Conservation (phyloP, 768 basidiomycete genomes). For the Amanita rubescens region DNA sequence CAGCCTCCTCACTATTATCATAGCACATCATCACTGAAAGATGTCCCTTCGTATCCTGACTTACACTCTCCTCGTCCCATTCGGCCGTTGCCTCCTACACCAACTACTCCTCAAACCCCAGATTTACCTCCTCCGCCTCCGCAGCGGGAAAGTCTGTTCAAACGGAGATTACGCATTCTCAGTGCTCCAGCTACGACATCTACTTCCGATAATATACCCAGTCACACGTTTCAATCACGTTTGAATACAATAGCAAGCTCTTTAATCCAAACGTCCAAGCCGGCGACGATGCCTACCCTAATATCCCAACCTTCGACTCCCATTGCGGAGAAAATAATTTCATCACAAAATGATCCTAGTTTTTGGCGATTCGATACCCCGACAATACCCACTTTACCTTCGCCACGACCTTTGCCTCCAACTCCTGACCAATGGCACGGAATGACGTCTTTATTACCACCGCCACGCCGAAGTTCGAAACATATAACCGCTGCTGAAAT, state of each 20-base stretch:
- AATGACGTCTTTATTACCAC: slow-evolving; percentile 46
- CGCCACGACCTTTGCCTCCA: slow-evolving; percentile 21
- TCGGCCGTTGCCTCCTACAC: slow-evolving; percentile 37
- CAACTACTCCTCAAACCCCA: slow-evolving; percentile 9
- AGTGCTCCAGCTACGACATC: slow-evolving; percentile 45
- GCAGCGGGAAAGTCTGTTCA: slow-evolving; percentile 38
- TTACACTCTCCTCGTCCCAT: slow-evolving; percentile 35
- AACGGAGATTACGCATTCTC: slow-evolving; percentile 59
- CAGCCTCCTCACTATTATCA: background rate
- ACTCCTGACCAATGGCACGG: slow-evolving; percentile 13
- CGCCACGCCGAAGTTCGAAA: slow-evolving; percentile 54
- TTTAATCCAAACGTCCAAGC: slow-evolving; percentile 1
- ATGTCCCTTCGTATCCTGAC: slow-evolving; percentile 10
- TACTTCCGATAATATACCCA: slow-evolving; percentile 10
- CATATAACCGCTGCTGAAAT: slow-evolving; percentile 30
- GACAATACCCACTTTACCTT: slow-evolving; percentile 28
- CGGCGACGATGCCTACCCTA: background rate
- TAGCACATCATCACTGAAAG: slow-evolving; percentile 8
- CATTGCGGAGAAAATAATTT: slow-evolving; percentile 59
- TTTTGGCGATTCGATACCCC: slow-evolving; percentile 53
- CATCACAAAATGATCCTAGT: slow-evolving; percentile 45
- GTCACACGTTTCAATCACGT: background rate
- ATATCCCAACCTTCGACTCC: slow-evolving; percentile 34
- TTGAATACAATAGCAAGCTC: slow-evolving; percentile 1
- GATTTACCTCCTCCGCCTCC: slow-evolving; percentile 13